phyloP scores from a whole-genome alignment of 495 filamentous ascomycete genomes.

The Antarctomyces pellizariae region DNA sequence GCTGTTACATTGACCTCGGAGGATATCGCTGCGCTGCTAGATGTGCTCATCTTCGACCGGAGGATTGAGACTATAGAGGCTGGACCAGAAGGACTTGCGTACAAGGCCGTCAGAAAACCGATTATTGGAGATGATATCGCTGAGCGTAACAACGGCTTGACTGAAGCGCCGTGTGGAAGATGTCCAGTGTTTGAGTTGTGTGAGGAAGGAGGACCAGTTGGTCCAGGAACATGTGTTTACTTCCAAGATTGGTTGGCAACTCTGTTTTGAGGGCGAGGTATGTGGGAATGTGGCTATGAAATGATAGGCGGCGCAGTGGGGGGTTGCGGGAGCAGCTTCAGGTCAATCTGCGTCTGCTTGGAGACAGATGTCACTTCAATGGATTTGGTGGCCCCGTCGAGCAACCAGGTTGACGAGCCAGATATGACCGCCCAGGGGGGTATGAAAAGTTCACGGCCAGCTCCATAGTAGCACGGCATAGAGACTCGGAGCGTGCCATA shows the following conservation, averaged over 20 bases:
- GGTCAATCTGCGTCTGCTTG: too few species aligned
- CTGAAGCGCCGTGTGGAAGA: conserved; percentile 69
- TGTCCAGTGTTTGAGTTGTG: conserved; percentile 92
- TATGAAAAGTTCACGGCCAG: too few species aligned
- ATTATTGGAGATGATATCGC: conserved; percentile 16
- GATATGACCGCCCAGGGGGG: too few species aligned
- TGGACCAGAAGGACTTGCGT: conserved; percentile 22
- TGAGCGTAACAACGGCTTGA: conserved; percentile 34
- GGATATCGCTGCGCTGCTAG: conserved; percentile 58
- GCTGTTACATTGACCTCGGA: conserved; percentile 39
- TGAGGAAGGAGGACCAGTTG: conserved; percentile 68
- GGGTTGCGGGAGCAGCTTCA: too few species aligned
- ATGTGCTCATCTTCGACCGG: conserved; percentile 70
- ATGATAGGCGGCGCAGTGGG: too few species aligned
- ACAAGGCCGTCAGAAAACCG: conserved; percentile 21
- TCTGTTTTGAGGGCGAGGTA: too few species aligned
- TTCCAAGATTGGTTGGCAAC: conserved; percentile 69
- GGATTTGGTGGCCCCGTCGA: too few species aligned
- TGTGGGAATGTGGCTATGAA: too few species aligned
- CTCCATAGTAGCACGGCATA: too few species aligned
- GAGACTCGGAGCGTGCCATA: too few species aligned
- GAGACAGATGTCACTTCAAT: too few species aligned
- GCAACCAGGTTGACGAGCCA: too few species aligned
- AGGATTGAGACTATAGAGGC: conserved; percentile 38
- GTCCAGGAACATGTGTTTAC: conserved; percentile 75